Evolutionary conservation across 495 filamentous ascomycete species (phyloP), one percentile per base, ranked within the genome.

Genomic region (Annulohypoxylon nitens): DNA sequence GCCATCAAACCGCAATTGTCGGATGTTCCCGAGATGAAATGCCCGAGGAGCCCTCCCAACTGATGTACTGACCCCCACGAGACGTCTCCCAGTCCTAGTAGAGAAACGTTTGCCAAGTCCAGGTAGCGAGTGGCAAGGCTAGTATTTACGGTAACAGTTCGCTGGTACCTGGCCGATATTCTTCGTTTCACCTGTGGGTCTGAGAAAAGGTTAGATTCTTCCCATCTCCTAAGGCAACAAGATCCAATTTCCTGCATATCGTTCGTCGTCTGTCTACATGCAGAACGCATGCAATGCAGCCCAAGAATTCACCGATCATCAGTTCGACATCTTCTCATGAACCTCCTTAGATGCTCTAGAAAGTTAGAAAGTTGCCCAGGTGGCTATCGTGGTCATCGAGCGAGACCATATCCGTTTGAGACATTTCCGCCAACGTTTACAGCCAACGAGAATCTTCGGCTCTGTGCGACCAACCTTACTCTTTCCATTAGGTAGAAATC

Each of bases 391-490:
- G 48, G 25, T 39, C 18, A 57, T 62, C 47, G 55, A 64, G 55
- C 10, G 11, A 62, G 26, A n/a, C 12, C 20, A 33, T 58, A 3
- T 67, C 33, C 51, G 67, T 74, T 67, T 74, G 67, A 74, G 62
- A 74, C 71, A 67, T 23, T 30, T 12, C 61, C 30, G 62, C 62
- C 61, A 70, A 63, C 67, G 45, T 63, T 70, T 55, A 74, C 67
- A 74, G 61, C 53, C 37, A 64, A 74, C 62, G 58, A 58, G 43
- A 37, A 20, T 20, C 16, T 59, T 55, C 65, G 62, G 67, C 63
- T 70, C 71, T 67, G 71, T 74, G 67, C 39, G 58, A 74, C 71
- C 67, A 74, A 66, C 67, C 67, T 7, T 64, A 26, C 39, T n/a
- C 53, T 37, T 4, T 11, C 18, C 36, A 43, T 53, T 45, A 45